Evolutionary conservation across 768 basidiomycete species (phyloP), one percentile per base, ranked within the genome.

Genomic region (Leccinellum luteum): DNA sequence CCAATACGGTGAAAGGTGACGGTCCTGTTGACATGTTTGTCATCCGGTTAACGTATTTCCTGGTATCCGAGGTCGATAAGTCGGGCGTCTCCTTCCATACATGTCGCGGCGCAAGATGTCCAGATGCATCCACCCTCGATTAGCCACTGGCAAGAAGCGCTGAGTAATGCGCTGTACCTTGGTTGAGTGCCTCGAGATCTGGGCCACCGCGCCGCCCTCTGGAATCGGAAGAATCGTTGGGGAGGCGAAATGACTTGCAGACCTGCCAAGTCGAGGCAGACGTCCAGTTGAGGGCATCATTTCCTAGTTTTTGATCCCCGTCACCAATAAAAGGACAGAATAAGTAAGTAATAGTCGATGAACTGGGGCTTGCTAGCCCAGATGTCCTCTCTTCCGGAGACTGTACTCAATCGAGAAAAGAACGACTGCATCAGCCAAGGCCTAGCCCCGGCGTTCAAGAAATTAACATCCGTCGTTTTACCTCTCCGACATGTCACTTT

Each of bases 211-310:
- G 54, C 52, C 57, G 54, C 52, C 51, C 35, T 56, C 55, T 56
- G 7, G 47, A 34, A 45, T 45, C 45, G 53, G 63, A 66, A 62
- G 54, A 38, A 21, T 17, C 38, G 19, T 43, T 43, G 41, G 41
- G 62, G 66, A 69, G 52, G 62, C 67, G 64, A 67, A 69, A 66
- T 69, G 66, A 57, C 17, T 10, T 45, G 58, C 1, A 30, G 27
- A 51, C 6, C 38, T 63, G 43, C 60, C 59, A 60, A 19, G 48
- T 60, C 49, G 49, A 21, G 32, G 43, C 25, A 8, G 7, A 32
- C 3, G 35, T 32, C 34, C 17, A 44, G 51, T 28, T 25, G 35
- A 4, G 35, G 30, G 17, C 28, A 43, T 58, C 19, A 48, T 48
- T 51, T 44, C 41, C 51, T 28, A 52, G 2, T 25, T 50, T 58